Evolutionary conservation across 768 basidiomycete genomes (phyloP).

Genomic region (Suillus hirtellus): DNA sequence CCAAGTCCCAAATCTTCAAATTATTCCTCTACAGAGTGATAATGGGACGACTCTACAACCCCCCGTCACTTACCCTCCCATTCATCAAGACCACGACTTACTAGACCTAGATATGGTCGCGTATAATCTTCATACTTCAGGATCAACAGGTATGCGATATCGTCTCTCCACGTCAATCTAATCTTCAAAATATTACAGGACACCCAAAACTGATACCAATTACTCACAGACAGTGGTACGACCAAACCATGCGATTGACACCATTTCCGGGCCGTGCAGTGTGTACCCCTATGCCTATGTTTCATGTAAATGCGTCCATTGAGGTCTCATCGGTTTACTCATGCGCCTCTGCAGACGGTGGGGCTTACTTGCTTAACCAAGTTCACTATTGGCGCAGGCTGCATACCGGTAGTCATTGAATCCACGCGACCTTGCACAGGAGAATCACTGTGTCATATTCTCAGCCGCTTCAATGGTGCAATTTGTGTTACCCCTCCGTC

Average conservation of each 20-base stretch:
- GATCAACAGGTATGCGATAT: not conserved
- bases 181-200: not conserved
- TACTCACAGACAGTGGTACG: not conserved
- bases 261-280: not conserved
- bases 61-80: not conserved
- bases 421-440: not conserved
- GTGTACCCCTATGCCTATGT: not conserved
- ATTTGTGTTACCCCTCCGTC: not conserved
- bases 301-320: not conserved
- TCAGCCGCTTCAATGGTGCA: not conserved
- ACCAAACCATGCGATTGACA: not conserved
- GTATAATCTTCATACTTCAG: not conserved
- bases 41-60: not conserved
- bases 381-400: not conserved
- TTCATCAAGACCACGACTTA: not conserved
- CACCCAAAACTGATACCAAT: not conserved
- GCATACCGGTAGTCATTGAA: not conserved
- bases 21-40: not conserved
- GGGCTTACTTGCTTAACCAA: constrained; percentile 1
- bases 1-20: not conserved
- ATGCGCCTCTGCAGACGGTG: not conserved
- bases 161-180: not conserved
- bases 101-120: not conserved
- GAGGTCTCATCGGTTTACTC: not conserved
- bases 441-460: not conserved